Evolutionary conservation across 2,329 filamentous ascomycete species (phyloP).

Genomic region (Apiospora arundinis): DNA sequence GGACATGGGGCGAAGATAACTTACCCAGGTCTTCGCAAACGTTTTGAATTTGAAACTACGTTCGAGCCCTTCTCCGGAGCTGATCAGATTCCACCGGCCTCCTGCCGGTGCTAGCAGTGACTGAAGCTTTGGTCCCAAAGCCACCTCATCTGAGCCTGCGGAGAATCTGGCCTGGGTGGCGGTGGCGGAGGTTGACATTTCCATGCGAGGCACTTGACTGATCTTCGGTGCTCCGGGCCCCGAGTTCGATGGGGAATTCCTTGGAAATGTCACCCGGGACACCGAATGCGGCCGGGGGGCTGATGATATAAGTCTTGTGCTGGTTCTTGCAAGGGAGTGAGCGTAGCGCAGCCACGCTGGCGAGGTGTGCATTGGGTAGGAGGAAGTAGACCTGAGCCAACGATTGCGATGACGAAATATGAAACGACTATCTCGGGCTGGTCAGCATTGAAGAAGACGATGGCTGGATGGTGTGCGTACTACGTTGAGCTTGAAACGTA

Average conservation of each 20-base stretch:
- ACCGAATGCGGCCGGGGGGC: neutral
- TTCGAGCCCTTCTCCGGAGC: slow-evolving; percentile 61
- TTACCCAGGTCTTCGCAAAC: slow-evolving; percentile 70
- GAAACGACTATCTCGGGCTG: neutral
- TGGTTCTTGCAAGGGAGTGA: slow-evolving; percentile 9
- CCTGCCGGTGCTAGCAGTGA: slow-evolving; percentile 40
- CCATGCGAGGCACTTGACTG: neutral
- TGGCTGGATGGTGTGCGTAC: neutral
- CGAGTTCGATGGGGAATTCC: neutral
- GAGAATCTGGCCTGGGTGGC: slow-evolving; percentile 46
- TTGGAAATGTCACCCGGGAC: neutral
- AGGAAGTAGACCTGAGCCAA: neutral
- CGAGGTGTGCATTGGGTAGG: neutral
- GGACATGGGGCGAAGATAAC: slow-evolving; percentile 30
- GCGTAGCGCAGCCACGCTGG: slow-evolving; percentile 10
- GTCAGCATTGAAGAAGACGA: neutral
- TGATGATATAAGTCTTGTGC: neutral
- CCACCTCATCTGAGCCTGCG: slow-evolving; percentile 50
- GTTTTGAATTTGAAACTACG: slow-evolving; percentile 68
- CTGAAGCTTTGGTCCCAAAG: slow-evolving; percentile 44
- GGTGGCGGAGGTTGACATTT: slow-evolving; percentile 22
- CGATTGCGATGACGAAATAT: neutral
- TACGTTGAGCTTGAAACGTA: neutral
- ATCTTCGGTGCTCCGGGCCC: neutral
- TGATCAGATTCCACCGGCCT: slow-evolving; percentile 57